These are phyloP conservation scores for Trichaptum fuscoviolaceum DNA, from an alignment of 768 basidiomycete genomes.

Conservation along the genomic window DNA sequence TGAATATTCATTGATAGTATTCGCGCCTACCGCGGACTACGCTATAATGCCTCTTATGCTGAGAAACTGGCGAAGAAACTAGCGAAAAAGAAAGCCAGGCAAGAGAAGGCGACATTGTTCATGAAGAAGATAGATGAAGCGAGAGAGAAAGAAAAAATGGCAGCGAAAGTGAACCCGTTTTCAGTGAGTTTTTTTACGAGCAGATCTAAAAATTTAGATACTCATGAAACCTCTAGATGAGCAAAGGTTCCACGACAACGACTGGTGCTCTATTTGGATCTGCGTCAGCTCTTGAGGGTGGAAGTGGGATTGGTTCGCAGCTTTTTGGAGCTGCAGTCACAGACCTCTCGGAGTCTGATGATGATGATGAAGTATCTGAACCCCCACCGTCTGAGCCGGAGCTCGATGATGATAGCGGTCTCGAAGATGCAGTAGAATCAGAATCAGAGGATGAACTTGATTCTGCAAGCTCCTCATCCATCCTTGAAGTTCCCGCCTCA, in stretches of 20 bases:
- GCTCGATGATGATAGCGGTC: constrained; percentile 18
- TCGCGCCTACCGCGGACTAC: constrained; percentile 75
- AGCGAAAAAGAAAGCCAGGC: constrained; percentile 36
- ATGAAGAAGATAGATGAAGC: constrained; percentile 32
- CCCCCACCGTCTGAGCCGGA: constrained; percentile 13
- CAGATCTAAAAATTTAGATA: constrained; percentile 11
- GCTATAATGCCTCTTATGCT: constrained; percentile 71
- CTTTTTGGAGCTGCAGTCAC: constrained; percentile 47
- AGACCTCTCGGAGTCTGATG: constrained; percentile 13
- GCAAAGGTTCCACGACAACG: constrained; percentile 11
- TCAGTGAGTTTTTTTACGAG: constrained; percentile 39
- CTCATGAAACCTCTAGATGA: neutral
- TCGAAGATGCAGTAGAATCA: constrained; percentile 1
- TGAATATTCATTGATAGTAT: constrained; percentile 40
- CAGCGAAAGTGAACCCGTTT: constrained; percentile 58
- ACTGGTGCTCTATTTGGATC: constrained; percentile 13
- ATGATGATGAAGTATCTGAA: constrained; percentile 6
- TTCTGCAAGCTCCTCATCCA: constrained; percentile 34
- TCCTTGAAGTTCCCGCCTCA: constrained; percentile 54
- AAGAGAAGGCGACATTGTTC: constrained; percentile 27
- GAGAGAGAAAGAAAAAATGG: constrained; percentile 14
- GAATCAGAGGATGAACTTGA: constrained; percentile 27
- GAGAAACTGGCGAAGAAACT: constrained; percentile 66
- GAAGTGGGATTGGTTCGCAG: constrained; percentile 50
- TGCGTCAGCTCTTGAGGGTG: constrained; percentile 33